Conservation (phyloP, 2,329 filamentous ascomycete genomes). For the Aspergillus ruber region DNA sequence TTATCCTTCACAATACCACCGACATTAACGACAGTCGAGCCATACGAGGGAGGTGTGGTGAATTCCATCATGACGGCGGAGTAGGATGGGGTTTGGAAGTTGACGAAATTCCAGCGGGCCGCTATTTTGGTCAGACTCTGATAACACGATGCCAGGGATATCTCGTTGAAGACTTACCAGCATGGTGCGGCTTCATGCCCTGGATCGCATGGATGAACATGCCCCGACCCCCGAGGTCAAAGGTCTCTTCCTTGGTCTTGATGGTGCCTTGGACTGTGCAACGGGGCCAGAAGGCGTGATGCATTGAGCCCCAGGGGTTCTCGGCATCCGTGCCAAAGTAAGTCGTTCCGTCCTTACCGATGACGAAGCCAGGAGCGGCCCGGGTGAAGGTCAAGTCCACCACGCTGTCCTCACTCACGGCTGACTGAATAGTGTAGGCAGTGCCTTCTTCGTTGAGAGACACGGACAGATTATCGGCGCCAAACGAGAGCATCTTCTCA, state of each 20-base stretch:
- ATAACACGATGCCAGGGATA: neutral
- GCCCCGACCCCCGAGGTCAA: slow-evolving; percentile 74
- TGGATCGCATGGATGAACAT: slow-evolving; percentile 82
- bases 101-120: slow-evolving; percentile 84
- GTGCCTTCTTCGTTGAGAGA: slow-evolving; percentile 80
- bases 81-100: slow-evolving; percentile 81
- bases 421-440: slow-evolving; percentile 82
- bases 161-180: slow-evolving; percentile 47
- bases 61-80: slow-evolving; percentile 94
- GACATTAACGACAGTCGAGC: slow-evolving; percentile 73
- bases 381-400: slow-evolving; percentile 81
- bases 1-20: slow-evolving; percentile 76
- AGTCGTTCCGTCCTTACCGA: slow-evolving; percentile 75
- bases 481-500: slow-evolving; percentile 75
- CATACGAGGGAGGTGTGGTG: slow-evolving; percentile 89
- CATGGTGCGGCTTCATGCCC: slow-evolving; percentile 98
- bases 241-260: slow-evolving; percentile 69
- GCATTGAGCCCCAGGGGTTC: slow-evolving; percentile 87
- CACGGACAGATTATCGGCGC: slow-evolving; percentile 75
- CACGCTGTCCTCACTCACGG: slow-evolving; percentile 69
- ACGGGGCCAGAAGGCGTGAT: slow-evolving; percentile 90
- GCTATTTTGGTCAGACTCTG: slow-evolving; percentile 39
- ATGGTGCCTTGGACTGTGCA: slow-evolving; percentile 77
- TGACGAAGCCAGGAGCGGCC: slow-evolving; percentile 71
- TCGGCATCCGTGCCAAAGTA: slow-evolving; percentile 78